Evolutionary conservation across 2,329 filamentous ascomycete genomes (phyloP).

Genomic region (Ramularia collo-cygni): DNA sequence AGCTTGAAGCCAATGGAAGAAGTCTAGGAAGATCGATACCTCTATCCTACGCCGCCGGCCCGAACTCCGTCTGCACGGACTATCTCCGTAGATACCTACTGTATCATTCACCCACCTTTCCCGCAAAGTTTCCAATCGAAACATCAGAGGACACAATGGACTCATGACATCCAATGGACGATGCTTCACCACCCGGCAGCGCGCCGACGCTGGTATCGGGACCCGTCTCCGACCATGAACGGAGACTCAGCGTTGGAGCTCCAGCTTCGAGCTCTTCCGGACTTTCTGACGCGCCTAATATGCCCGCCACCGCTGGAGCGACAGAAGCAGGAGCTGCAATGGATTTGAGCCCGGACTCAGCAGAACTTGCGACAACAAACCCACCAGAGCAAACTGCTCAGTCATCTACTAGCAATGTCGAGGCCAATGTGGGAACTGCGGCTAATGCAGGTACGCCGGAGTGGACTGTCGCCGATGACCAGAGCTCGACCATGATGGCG

Average conservation of each 20-base stretch:
- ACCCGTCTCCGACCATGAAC: background rate
- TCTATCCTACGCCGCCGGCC: too few species aligned
- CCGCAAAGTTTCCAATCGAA: too few species aligned
- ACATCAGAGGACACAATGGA: too few species aligned
- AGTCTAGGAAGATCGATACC: too few species aligned
- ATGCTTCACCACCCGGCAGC: background rate
- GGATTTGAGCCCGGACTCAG: too few species aligned
- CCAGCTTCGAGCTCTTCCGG: slow-evolving; percentile 9
- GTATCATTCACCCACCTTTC: too few species aligned
- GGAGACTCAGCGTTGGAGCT: slow-evolving; percentile 2
- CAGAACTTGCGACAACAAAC: too few species aligned
- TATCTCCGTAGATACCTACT: too few species aligned
- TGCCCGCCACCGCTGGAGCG: background rate
- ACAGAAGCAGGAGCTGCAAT: slow-evolving; percentile 34
- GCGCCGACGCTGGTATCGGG: background rate
- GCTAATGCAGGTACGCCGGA: slow-evolving; percentile 31
- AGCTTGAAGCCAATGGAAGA: too few species aligned
- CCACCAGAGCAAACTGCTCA: too few species aligned
- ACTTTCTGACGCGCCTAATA: slow-evolving; percentile 9
- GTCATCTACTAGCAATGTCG: slow-evolving; percentile 34
- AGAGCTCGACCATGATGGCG: slow-evolving; percentile 40
- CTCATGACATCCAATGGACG: slow-evolving; percentile 3
- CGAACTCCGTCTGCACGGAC: too few species aligned
- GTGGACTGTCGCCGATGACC: slow-evolving; percentile 41
- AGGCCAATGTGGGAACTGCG: slow-evolving; percentile 30